These are phyloP conservation scores for Aphanomyces euteiches DNA, from an alignment of 352 stramenopile species.

Conservation along the genomic window DNA sequence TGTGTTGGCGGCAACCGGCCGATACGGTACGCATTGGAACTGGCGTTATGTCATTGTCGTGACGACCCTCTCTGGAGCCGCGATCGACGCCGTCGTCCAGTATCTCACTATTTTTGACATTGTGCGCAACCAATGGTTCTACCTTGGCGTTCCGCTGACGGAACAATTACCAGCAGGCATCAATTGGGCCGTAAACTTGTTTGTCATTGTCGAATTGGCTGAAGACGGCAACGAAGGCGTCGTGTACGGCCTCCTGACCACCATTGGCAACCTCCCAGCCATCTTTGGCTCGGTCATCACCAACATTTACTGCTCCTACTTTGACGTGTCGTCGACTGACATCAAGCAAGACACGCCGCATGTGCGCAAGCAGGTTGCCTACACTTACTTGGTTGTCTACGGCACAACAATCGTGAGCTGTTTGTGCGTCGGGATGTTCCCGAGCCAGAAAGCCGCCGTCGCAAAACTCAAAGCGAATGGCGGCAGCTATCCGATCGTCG, in stretches of 20 bases:
- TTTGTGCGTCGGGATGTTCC: slow-evolving; percentile 7
- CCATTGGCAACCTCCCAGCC: slow-evolving; percentile 23
- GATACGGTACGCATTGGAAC: slow-evolving; percentile 48
- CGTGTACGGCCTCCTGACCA: slow-evolving; percentile 30
- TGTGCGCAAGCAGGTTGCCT: slow-evolving; percentile 39
- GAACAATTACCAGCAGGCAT: slow-evolving; percentile 49
- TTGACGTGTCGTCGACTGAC: slow-evolving; percentile 16
- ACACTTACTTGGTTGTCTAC: slow-evolving; percentile 20
- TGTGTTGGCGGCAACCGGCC: slow-evolving; percentile 40
- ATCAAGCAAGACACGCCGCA: slow-evolving; percentile 34
- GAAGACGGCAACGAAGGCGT: slow-evolving; percentile 53
- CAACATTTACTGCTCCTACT: slow-evolving; percentile 23
- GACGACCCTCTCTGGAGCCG: slow-evolving; percentile 42
- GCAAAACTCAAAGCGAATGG: slow-evolving; percentile 9
- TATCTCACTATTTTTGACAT: slow-evolving; percentile 50
- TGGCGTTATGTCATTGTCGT: slow-evolving; percentile 48
- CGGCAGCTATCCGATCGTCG: slow-evolving; percentile 23
- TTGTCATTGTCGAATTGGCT: slow-evolving; percentile 56
- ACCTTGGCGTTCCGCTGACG: slow-evolving; percentile 49
- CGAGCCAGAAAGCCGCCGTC: slow-evolving; percentile 21
- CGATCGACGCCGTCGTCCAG: slow-evolving; percentile 41
- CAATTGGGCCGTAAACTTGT: slow-evolving; percentile 56
- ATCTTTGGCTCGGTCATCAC: slow-evolving; percentile 22
- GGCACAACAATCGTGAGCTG: slow-evolving; percentile 19
- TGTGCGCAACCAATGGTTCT: slow-evolving; percentile 64